Base-by-base conservation (phyloP, 345 rosid species). In the Mallotus nudiflorus region DNA sequence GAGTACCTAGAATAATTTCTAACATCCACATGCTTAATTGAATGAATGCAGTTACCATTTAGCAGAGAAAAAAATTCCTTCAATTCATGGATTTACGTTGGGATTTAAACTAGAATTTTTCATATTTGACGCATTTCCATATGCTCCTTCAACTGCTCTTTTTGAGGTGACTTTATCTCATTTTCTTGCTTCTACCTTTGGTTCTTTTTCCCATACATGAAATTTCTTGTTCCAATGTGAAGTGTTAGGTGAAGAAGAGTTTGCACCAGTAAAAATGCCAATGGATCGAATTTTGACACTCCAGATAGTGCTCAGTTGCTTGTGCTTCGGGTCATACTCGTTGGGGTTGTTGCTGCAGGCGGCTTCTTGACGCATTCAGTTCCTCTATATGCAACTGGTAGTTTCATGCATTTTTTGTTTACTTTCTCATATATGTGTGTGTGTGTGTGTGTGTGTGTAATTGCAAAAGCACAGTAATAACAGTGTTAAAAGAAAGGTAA, bases 331-430 rank as follows among this genome's bases (percentile, higher is more conserved):
- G 89, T 46, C 97, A 94, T 63, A 69, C 87, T 57, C 97, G 97
- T 52, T 94, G 99, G 99, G n/a, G 97, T 94, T 2, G 84, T 87
- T 18, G 97, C 97, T 53, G 99, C 99, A 37, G 99, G 99, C 40
- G 99, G 99, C 78, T 94, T 94, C 78, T 74, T 94, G 73, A 94
- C 97, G 1, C 99, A 94, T 85, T 94, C 99, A 19, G 97, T 92
- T 68, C 99, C 99, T 10, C 77, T 92, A 59, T 92, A 95, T 61
- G 93, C 99, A 59, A 95, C 99, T 19, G 99, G 99, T 95, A 84
- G 78, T 75, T 78, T 74, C 54, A 31, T 60, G 16, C 20, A 48
- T 45, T 39, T 52, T 57, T 45, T 7, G n/a, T n/a, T n/a, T n/a
- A n/a, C n/a, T n/a, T n/a, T n/a, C n/a, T n/a, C n/a, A n/a, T n/a